A percentile compares a stretch with the other conserved stretches of the same genome.
phyloP scores from a whole-genome alignment of 148 eudicot species.

The Diospyros lotus region DNA sequence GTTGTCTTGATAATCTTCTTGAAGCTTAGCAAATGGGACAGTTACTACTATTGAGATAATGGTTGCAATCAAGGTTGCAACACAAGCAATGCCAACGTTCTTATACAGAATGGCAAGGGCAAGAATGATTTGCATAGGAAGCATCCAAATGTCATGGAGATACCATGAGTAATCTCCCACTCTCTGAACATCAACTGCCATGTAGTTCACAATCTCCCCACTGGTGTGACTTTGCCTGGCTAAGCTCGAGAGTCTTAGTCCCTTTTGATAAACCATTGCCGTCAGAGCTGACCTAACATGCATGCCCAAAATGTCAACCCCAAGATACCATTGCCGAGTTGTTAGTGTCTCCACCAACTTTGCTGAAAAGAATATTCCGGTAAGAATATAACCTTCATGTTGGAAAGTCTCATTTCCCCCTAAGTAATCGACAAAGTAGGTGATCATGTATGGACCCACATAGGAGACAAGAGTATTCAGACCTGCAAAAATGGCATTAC shows the following conservation, averaged over 20 bases:
- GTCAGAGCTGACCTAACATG: conserved; percentile 86
- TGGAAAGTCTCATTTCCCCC: conserved; percentile 59
- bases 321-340: conserved; percentile 81
- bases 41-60: conserved; percentile 64
- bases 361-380: conserved; percentile 65
- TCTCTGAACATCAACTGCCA: conserved; percentile 96
- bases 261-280: conserved; percentile 80
- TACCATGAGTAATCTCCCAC: conserved; percentile 85
- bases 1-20: conserved; percentile 82
- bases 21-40: conserved; percentile 74
- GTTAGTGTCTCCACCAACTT: conserved; percentile 81
- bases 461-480: conserved; percentile 70
- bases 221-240: conserved; percentile 81
- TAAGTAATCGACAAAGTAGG: conserved; percentile 85
- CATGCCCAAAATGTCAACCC: conserved; percentile 83
- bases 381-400: conserved; percentile 88
- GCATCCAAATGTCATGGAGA: conserved; percentile 93
- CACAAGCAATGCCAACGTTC: conserved; percentile 85
- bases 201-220: conserved; percentile 91
- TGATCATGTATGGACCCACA: conserved; percentile 91
- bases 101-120: conserved; percentile 83
- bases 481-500: conserved; percentile 80
- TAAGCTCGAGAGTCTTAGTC: conserved; percentile 71
- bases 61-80: conserved; percentile 75
- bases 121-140: conserved; percentile 73